Conservation (phyloP, 345 rosid genomes). For the Pelargonium nanum region DNA sequence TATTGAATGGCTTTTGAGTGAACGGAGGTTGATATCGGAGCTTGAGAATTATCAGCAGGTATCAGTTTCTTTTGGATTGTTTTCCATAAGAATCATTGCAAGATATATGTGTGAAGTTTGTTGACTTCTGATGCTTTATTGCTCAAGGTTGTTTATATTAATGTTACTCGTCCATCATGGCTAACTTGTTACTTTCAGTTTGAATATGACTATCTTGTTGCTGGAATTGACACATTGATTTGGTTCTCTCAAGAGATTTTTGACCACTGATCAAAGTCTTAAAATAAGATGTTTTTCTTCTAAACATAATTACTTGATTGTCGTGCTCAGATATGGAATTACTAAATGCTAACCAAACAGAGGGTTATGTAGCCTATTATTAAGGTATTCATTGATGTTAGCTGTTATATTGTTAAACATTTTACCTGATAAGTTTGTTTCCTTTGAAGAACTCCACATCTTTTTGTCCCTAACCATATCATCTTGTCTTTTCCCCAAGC, state of each 20-base stretch:
- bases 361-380: background rate
- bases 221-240: no score
- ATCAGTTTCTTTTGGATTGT: background rate
- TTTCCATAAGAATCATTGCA: background rate
- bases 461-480: background rate
- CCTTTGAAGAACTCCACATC: background rate
- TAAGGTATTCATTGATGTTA: no score
- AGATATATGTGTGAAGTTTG: background rate
- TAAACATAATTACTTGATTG: no score
- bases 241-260: no score
- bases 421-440: background rate
- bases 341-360: background rate
- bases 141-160: background rate
- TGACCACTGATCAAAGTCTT: no score
- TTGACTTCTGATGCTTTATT: background rate
- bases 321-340: no score
- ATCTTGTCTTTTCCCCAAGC: background rate
- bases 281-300: no score
- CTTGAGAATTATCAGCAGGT: conserved; percentile 85
- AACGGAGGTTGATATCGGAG: conserved; percentile 58
- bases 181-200: background rate
- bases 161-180: background rate
- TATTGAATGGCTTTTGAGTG: conserved; percentile 69
- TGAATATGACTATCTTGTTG: no score
- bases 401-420: no score